Evolutionary conservation across 2,329 filamentous ascomycete species (phyloP).

Genomic region (Alternaria sp.): DNA sequence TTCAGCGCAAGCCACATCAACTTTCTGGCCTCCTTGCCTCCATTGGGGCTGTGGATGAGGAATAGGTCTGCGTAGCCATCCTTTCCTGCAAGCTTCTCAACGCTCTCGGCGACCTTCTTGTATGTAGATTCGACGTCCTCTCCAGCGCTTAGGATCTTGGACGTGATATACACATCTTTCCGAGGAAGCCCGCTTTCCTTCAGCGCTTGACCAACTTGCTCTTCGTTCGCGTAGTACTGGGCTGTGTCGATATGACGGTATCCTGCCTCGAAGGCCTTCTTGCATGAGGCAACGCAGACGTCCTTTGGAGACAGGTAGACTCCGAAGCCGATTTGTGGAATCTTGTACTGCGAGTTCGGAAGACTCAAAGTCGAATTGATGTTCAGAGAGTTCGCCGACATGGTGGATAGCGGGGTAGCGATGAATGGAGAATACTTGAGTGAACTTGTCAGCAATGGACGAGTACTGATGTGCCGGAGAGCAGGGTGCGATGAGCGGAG

Average conservation of each 20-base stretch:
- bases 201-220: slow-evolving; percentile 70
- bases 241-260: slow-evolving; percentile 73
- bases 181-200: slow-evolving; percentile 61
- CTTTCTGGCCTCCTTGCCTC: slow-evolving; percentile 62
- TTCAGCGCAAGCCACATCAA: slow-evolving; percentile 72
- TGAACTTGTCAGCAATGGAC: slow-evolving; percentile 9
- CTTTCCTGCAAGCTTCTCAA: slow-evolving; percentile 62
- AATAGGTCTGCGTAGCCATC: slow-evolving; percentile 74
- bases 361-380: slow-evolving; percentile 59
- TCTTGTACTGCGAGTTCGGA: slow-evolving; percentile 57
- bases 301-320: slow-evolving; percentile 67
- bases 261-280: slow-evolving; percentile 62
- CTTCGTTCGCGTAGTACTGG: slow-evolving; percentile 73
- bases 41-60: slow-evolving; percentile 69
- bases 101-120: slow-evolving; percentile 64
- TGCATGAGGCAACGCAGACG: slow-evolving; percentile 64
- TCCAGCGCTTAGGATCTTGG: slow-evolving; percentile 67
- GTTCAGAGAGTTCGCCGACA: slow-evolving; percentile 37
- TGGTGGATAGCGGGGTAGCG: slow-evolving; percentile 17
- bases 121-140: slow-evolving; percentile 66
- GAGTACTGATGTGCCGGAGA: neutral
- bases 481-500: slow-evolving; percentile 3
- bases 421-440: slow-evolving; percentile 7
- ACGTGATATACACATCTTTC: slow-evolving; percentile 70
- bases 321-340: slow-evolving; percentile 74